Evolutionary conservation across 805 yeast species (phyloP).

Genomic region (Ascoidea rubescens): DNA sequence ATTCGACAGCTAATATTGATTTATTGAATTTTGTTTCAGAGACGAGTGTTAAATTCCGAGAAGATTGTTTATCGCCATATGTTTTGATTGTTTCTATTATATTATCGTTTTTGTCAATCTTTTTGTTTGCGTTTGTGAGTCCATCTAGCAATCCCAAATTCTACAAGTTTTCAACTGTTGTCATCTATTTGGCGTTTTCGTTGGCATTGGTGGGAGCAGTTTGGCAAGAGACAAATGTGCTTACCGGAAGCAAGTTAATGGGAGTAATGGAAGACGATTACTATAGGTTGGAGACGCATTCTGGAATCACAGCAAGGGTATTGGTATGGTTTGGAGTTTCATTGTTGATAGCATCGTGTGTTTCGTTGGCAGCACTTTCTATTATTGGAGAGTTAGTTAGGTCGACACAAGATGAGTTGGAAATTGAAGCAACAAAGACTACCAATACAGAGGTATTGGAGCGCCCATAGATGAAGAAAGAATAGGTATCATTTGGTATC

Average conservation of each 20-base stretch:
- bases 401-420: background rate
- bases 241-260: conserved; percentile 10
- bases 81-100: conserved; percentile 9
- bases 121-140: conserved; percentile 3
- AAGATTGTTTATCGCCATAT: conserved; percentile 10
- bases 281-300: conserved; percentile 7
- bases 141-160: conserved; percentile 1
- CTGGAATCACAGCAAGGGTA: conserved; percentile 8
- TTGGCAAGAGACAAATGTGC: conserved; percentile 11
- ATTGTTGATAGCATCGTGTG: conserved; percentile 6
- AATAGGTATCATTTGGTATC: too few relatives aligned
- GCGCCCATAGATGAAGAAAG: too few relatives aligned
- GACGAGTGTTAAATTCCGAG: conserved; percentile 10
- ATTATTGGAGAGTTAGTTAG: background rate
- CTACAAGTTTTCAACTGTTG: conserved; percentile 3
- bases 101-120: conserved; percentile 7
- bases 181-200: conserved; percentile 6
- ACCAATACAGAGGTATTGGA: too few relatives aligned
- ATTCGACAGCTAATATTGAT: conserved; percentile 8
- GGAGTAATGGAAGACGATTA: conserved; percentile 10
- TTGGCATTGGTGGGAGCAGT: conserved; percentile 11
- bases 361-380: conserved; percentile 1
- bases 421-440: background rate
- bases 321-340: conserved; percentile 10
- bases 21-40: conserved; percentile 6